Percentiles rank a stretch among this genome's conserved stretches.
Conservation (phyloP, 306 rosid genomes). For the Lathyrus oleraceus region DNA sequence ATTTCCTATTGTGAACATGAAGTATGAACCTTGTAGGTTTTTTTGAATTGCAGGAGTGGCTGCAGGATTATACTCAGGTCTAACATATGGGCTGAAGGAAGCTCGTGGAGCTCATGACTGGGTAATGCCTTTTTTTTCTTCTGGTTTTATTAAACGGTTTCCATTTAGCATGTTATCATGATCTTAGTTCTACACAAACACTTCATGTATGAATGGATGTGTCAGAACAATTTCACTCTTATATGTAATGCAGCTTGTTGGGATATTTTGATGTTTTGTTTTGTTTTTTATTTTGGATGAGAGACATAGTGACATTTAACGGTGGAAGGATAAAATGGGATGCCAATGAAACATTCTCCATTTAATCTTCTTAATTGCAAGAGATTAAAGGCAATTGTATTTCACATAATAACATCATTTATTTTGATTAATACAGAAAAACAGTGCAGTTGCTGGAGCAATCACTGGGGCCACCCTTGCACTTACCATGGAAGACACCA, state of each 20-base stretch:
- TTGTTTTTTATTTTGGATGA: too few species aligned
- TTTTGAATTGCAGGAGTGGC: conserved; percentile 65
- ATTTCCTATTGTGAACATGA: neutral
- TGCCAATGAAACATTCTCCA: too few species aligned
- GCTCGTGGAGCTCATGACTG: conserved; percentile 95
- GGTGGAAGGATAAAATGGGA: too few species aligned
- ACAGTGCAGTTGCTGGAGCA: conserved; percentile 92
- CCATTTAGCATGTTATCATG: neutral
- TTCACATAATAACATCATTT: neutral
- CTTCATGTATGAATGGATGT: neutral
- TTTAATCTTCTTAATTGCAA: too few species aligned
- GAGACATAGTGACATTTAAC: too few species aligned
- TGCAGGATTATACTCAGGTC: conserved; percentile 92
- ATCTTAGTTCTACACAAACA: neutral
- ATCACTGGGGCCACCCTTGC: conserved; percentile 83
- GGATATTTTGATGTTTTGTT: too few species aligned
- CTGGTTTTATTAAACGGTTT: neutral
- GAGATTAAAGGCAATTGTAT: too few species aligned
- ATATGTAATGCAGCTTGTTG: neutral
- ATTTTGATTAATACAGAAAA: conserved; percentile 65
- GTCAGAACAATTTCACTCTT: neutral
- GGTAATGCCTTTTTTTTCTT: conserved; percentile 47
- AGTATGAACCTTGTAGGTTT: neutral
- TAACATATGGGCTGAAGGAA: conserved; percentile 85
- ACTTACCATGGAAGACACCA: conserved; percentile 58